Percentiles rank a stretch among this genome's conserved stretches.
These are phyloP conservation scores for Seminavis robusta DNA, from an alignment of 108 stramenopile genomes.

Conservation along the genomic window DNA sequence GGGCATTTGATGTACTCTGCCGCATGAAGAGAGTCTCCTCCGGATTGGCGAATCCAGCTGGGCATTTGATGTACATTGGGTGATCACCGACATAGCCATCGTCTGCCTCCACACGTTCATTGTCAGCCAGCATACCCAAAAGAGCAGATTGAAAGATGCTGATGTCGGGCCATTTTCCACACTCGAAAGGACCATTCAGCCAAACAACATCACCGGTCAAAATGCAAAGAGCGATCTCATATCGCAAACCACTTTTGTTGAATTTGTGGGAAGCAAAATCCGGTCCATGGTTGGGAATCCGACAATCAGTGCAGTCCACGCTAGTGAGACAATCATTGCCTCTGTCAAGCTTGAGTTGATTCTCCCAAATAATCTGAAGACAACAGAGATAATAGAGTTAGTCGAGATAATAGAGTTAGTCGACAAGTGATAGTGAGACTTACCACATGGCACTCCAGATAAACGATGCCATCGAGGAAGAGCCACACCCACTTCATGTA, in stretches of 20 bases:
- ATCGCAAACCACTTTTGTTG: slow-evolving; percentile 11
- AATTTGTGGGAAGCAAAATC: slow-evolving; percentile 26
- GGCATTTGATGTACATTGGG: too few relatives aligned
- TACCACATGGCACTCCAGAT: too few relatives aligned
- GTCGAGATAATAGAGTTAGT: too few relatives aligned
- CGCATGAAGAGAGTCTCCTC: too few relatives aligned
- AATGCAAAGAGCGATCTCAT: slow-evolving; percentile 22
- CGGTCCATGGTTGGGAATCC: neutral
- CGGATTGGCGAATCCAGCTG: too few relatives aligned
- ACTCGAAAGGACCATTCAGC: slow-evolving; percentile 18
- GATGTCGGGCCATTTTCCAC: slow-evolving; percentile 12
- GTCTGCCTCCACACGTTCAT: slow-evolving; percentile 17
- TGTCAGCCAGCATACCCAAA: neutral
- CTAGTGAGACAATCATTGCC: neutral
- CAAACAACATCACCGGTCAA: slow-evolving; percentile 19
- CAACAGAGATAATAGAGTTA: too few relatives aligned
- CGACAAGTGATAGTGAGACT: too few relatives aligned
- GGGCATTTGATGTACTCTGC: too few relatives aligned
- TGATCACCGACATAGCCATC: slow-evolving; percentile 6
- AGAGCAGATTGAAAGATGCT: slow-evolving; percentile 4
- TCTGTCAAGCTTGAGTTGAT: too few relatives aligned
- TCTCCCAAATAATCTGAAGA: too few relatives aligned
- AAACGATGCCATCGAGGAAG: too few relatives aligned
- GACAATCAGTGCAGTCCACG: neutral
- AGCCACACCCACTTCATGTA: too few relatives aligned